Percentiles rank a stretch among this genome's conserved stretches.
Evolutionary conservation across 345 rosid genomes (phyloP).

Genomic region (Cardamine occulta): DNA sequence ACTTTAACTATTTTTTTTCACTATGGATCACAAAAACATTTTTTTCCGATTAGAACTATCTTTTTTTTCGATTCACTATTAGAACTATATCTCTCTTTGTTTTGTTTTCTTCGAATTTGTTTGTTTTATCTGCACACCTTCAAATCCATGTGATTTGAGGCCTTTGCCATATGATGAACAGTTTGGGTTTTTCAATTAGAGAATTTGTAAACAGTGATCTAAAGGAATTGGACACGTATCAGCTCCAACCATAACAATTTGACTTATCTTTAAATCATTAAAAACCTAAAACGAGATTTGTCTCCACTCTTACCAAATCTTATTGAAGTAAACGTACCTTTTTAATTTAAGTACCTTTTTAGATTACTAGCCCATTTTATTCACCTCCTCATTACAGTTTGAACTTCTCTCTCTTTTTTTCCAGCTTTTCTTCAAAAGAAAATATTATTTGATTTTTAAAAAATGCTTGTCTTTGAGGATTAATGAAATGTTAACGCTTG

Average conservation of each 20-base stretch:
- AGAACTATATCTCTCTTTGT: background rate
- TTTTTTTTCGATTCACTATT: too few species aligned
- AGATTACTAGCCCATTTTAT: slow-evolving; percentile 11
- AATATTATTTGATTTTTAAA: background rate
- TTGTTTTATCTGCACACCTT: background rate
- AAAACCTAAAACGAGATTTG: slow-evolving; percentile 19
- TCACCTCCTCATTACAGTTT: background rate
- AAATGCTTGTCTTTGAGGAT: background rate
- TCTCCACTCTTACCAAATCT: slow-evolving; percentile 12
- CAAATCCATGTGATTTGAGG: background rate
- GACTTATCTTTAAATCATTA: slow-evolving; percentile 4
- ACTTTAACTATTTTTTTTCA: background rate
- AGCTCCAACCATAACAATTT: background rate
- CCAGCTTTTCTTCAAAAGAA: background rate
- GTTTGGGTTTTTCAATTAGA: background rate
- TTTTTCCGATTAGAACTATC: background rate
- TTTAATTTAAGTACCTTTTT: background rate
- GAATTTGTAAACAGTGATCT: background rate
- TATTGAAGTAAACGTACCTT: background rate
- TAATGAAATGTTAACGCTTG: slow-evolving; percentile 8
- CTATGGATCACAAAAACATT: background rate
- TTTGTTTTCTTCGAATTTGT: background rate
- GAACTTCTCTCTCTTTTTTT: background rate
- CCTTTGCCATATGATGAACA: slow-evolving; percentile 17
- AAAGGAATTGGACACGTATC: slow-evolving; percentile 12